phyloP scores from a whole-genome alignment of 2,329 filamentous ascomycete genomes.

The Chaetomium sp. region DNA sequence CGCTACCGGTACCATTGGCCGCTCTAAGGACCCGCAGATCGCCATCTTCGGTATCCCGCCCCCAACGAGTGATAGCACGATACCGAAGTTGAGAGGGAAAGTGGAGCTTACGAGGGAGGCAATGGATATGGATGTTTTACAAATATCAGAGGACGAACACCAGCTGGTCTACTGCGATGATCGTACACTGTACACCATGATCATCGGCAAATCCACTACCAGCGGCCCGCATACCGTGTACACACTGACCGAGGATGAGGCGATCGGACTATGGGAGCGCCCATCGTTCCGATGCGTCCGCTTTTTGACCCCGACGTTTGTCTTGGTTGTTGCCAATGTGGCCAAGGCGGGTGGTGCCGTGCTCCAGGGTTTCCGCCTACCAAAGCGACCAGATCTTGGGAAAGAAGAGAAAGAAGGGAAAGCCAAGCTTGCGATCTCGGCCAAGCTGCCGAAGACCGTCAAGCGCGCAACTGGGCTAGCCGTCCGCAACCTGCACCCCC shows the following conservation, averaged over 20 bases:
- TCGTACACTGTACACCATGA: slow-evolving; percentile 63
- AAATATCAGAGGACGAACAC: slow-evolving; percentile 56
- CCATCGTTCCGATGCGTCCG: slow-evolving; percentile 53
- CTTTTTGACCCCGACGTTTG: slow-evolving; percentile 51
- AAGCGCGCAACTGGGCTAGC: slow-evolving; percentile 74
- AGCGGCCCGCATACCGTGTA: slow-evolving; percentile 48
- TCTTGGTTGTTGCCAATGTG: slow-evolving; percentile 52
- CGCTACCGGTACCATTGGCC: slow-evolving; percentile 58
- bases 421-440: slow-evolving; percentile 45
- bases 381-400: slow-evolving; percentile 24
- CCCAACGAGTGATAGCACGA: slow-evolving; percentile 39
- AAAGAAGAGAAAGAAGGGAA: slow-evolving; percentile 23
- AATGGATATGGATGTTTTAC: slow-evolving; percentile 63
- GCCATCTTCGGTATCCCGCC: slow-evolving; percentile 66
- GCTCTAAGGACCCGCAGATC: slow-evolving; percentile 65
- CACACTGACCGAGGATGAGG: slow-evolving; percentile 44
- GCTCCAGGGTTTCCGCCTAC: slow-evolving; percentile 51
- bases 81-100: slow-evolving; percentile 42
- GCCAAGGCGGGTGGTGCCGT: slow-evolving; percentile 52
- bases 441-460: slow-evolving; percentile 58
- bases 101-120: slow-evolving; percentile 51
- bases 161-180: slow-evolving; percentile 74
- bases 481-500: slow-evolving; percentile 59
- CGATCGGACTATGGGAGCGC: slow-evolving; percentile 33
- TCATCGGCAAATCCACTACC: slow-evolving; percentile 42